Evolutionary conservation across 306 rosid species (phyloP), one percentile per base, ranked within the genome.

Genomic region (Casuarina cunninghamiana): DNA sequence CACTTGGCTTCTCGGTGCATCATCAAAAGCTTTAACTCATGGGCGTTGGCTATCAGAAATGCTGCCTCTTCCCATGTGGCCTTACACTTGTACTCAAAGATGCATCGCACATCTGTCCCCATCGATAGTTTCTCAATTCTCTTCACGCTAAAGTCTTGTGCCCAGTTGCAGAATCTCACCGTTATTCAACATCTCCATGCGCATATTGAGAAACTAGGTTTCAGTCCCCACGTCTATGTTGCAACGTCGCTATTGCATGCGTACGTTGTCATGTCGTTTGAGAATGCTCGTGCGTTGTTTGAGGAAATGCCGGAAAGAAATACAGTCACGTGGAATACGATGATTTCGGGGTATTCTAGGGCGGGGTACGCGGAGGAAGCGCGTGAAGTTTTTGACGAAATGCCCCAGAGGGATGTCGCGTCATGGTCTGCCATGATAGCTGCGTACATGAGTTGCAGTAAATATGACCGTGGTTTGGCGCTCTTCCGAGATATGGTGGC

Each of bases 381-480:
- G 6, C 83, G 77, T 12, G 53, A 53, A 6, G 53, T 86, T 10
- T 92, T 88, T 17, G 87, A 84, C 11, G 71, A 77, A 68, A 90
- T 87, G 88, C 95, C 88, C 0, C 10, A 66, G 12, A 83, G 87
- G 73, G 88, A 90, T 55, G 9, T 50, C 9, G 74, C 81, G 0
- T 88, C 95, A 0, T 90, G 91, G 89, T 84, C 88, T 75, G 57
- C 87, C 68, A 76, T 90, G 86, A 90, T 92, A 55, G 75, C 88
- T 54, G 97, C 82, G 19, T 84, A 87, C 16, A 55, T 72, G 48
- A 76, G 72, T 32, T 60, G 39, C 46, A 79, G 83, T 5, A 58
- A 42, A 15, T 80, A 78, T 35, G 46, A 73, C 42, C 65, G 21
- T 32, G 87, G 80, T 54, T 81, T 90, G 42, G 76, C 72, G 3